Evolutionary conservation across 2,329 filamentous ascomycete genomes (phyloP), one percentile per base, ranked within the genome.

Genomic region (Geosmithia flava): DNA sequence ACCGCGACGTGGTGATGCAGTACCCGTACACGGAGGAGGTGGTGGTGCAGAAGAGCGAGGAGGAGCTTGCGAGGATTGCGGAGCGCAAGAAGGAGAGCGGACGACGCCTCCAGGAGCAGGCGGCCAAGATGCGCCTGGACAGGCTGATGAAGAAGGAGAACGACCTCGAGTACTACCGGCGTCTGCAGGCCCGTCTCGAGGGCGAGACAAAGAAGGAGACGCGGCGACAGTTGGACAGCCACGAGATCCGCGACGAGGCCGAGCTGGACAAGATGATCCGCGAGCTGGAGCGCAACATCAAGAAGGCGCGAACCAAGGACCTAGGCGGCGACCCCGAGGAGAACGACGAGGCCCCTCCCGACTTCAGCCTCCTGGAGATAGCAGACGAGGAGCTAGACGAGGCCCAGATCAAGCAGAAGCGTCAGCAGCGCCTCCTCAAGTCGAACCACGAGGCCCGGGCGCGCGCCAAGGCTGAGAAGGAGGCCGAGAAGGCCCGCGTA

Each of bases 21-120:
- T 94, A 94, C 56, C 93, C 93, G 0, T 98, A 80, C 60, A 94
- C 87, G 0, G 93, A 98, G 64, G 90, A 95, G 54, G 73, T 97
- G 2, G 72, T 96, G 2, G 68, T 90, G 0, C 87, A 95, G 61
- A 98, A 98, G 69, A 93, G 85, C 2, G 87, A 95, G 59, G 93
- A 97, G 62, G 93, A 98, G 63, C 75, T 98, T 16, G 88, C 87
- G 2, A 77, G 81, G 41, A 87, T 94, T 53, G 89, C 91, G 11
- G 93, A 98, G 70, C 85, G 91, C 62, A 88, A 95, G 60, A 95
- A 94, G 63, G 93, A 98, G 66, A 93, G 88, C 55, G 93, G 93
- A 0, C 76, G 93, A 53, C 76, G 94, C 44, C 62, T 98, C 23
- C 93, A 98, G 63, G 89, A 96, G 58, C 93, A 98, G 65, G 93